Evolutionary conservation across 192 early-diverging fungal genomes (phyloP).

Genomic region (Gonapodya prolifera): DNA sequence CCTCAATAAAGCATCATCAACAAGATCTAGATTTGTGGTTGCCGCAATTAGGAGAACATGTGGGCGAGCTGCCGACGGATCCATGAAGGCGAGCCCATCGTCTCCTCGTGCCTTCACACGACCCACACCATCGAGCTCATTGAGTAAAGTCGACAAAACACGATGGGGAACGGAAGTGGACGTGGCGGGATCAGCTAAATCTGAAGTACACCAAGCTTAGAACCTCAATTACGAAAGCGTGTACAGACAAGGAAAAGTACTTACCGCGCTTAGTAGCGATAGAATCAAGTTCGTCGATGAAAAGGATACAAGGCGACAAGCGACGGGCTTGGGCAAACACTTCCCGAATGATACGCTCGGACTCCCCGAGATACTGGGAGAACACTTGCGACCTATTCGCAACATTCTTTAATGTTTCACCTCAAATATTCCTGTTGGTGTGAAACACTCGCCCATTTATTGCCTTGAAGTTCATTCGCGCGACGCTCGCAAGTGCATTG

Average conservation of each 20-base stretch:
- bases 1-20: conserved; percentile 7
- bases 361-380: conserved; percentile 92
- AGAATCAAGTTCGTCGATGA: conserved; percentile 90
- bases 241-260: not conserved
- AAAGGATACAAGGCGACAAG: conserved; percentile 81
- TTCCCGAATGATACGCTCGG: conserved; percentile 64
- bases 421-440: not conserved
- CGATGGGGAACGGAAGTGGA: conserved; percentile 7
- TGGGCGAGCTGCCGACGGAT: not conserved
- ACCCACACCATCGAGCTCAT: conserved; percentile 9
- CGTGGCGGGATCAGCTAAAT: not conserved
- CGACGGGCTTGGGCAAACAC: conserved; percentile 72
- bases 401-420: not conserved
- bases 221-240: not conserved
- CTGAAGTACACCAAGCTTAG: not conserved
- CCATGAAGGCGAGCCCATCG: not conserved
- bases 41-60: not conserved
- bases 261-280: conserved; percentile 71
- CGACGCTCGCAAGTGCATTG: conserved; percentile 60
- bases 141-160: conserved; percentile 9
- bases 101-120: not conserved
- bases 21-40: not conserved
- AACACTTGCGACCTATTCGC: conserved; percentile 63
- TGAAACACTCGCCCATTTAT: conserved; percentile 55
- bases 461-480: conserved; percentile 69